Conservation (phyloP, 805 yeast species). For the Candida taoyuanica region DNA sequence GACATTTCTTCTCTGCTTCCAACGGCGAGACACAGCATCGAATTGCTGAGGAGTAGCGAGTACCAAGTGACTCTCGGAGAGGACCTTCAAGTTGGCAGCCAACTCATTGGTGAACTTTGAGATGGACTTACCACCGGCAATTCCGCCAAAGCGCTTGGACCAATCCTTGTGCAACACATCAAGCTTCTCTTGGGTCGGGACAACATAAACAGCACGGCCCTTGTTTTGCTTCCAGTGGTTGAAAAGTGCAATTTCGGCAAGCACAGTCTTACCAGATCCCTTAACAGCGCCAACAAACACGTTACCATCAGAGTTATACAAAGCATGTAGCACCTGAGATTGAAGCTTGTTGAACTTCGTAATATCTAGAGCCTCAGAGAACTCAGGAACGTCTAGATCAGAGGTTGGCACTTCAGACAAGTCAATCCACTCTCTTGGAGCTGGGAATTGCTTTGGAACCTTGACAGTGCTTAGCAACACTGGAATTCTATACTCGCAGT, state of each 20-base stretch:
- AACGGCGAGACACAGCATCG: constrained; percentile 66
- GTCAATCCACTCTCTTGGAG: constrained; percentile 55
- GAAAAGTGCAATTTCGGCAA: constrained; percentile 71
- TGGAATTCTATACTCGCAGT: constrained; percentile 61
- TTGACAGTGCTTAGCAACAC: constrained; percentile 47
- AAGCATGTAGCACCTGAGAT: constrained; percentile 59
- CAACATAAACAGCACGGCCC: constrained; percentile 71
- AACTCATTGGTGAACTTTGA: constrained; percentile 50
- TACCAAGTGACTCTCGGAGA: constrained; percentile 61
- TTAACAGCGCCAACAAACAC: constrained; percentile 67
- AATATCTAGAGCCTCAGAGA: constrained; percentile 41
- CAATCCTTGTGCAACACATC: constrained; percentile 46
- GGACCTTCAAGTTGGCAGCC: constrained; percentile 45
- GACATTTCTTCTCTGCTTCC: constrained; percentile 75
- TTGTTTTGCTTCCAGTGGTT: constrained; percentile 65
- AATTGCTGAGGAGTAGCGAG: constrained; percentile 79
- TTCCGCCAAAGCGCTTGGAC: constrained; percentile 41
- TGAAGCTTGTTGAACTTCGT: constrained; percentile 65
- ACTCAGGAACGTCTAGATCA: constrained; percentile 46
- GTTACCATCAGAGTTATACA: constrained; percentile 55
- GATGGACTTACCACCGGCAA: constrained; percentile 57
- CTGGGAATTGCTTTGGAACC: constrained; percentile 60
- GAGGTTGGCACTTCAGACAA: constrained; percentile 45
- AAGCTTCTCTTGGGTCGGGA: constrained; percentile 54
- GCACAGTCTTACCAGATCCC: constrained; percentile 68